Conservation (phyloP, 345 rosid species). For the Zanthoxylum bungeanum region DNA sequence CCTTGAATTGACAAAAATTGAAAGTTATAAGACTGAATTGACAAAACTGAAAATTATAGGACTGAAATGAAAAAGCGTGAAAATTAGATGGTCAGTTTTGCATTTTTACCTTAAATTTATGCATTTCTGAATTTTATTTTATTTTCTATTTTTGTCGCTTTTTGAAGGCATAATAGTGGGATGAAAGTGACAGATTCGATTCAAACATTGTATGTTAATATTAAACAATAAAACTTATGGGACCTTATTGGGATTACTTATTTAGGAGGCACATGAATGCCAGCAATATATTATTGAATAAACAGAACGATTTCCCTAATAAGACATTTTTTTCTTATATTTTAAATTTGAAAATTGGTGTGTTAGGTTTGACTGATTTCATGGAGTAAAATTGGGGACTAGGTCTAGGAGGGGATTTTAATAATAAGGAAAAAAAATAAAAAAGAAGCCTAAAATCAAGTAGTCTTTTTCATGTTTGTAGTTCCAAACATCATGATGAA, state of each 20-base stretch:
- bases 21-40: no score
- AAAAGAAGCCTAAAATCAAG: not conserved
- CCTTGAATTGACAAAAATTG: no score
- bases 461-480: not conserved
- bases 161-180: not conserved
- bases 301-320: no score
- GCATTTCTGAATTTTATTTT: no score
- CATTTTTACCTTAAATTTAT: not conserved
- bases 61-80: no score
- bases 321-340: not conserved
- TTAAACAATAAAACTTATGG: not conserved
- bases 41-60: no score
- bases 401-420: no score
- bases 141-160: not conserved
- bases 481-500: not conserved
- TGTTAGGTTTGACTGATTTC: conserved; percentile 6
- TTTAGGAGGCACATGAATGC: conserved; percentile 5
- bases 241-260: not conserved
- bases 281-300: not conserved
- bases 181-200: not conserved
- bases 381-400: not conserved
- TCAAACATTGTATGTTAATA: not conserved
- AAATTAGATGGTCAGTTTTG: no score
- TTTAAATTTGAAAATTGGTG: not conserved
- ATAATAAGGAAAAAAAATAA: not conserved